These are phyloP conservation scores for Phytophthora constricta DNA, from an alignment of 352 stramenopile genomes.

Conservation along the genomic window DNA sequence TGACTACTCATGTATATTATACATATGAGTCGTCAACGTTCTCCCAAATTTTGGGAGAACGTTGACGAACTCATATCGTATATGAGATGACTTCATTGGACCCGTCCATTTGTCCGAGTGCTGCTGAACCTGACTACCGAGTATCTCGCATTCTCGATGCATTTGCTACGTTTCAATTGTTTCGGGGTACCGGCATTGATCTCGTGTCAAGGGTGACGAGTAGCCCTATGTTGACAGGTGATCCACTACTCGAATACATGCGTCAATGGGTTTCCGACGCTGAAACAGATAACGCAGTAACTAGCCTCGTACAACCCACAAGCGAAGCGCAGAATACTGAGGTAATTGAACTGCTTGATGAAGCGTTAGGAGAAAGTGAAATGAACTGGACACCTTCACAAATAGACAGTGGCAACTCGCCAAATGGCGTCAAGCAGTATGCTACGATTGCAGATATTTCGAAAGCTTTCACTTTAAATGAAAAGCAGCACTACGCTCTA, in stretches of 20 bases:
- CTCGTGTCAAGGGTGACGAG: neutral
- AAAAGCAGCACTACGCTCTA: constrained; percentile 5
- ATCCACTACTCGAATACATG: neutral
- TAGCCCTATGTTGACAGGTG: neutral
- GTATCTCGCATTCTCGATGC: constrained; percentile 1
- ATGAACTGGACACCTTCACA: neutral
- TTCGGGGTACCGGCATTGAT: neutral
- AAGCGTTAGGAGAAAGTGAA: neutral
- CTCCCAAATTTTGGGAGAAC: neutral
- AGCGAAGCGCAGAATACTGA: neutral
- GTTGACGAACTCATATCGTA: neutral
- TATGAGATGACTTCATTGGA: neutral
- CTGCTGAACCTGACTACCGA: neutral
- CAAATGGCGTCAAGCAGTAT: neutral
- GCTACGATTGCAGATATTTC: constrained; percentile 4
- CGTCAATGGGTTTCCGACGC: constrained; percentile 6
- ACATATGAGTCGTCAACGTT: neutral
- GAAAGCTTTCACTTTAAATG: neutral
- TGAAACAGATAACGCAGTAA: constrained; percentile 3
- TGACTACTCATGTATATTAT: no score
- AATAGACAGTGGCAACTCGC: neutral
- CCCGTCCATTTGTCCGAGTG: neutral
- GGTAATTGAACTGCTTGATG: constrained; percentile 1
- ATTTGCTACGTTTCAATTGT: constrained; percentile 1
- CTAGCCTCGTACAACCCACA: neutral